Base-by-base conservation (phyloP, 1,284 basidiomycete genomes). In the Pseudozyma tsukubaensis region DNA sequence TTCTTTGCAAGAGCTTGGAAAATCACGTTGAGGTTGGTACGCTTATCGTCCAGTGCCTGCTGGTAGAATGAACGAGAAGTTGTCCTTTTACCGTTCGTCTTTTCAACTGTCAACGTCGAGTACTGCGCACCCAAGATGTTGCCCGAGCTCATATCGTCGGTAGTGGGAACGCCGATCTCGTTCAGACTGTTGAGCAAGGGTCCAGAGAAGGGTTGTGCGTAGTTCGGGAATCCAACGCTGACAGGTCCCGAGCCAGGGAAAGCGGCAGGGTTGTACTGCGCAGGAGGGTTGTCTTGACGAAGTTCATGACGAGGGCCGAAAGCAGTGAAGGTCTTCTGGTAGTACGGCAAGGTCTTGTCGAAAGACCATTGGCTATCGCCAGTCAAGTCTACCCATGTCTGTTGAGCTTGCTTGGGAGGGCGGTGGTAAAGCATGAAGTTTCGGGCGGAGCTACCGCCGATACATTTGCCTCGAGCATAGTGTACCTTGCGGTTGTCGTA, bases 81-180 rank as follows among this genome's bases (percentile, higher is more conserved):
- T 19, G 76, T 64, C 0, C 78, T 49, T n/a, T 63, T 61, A 4
- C 76, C 70, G 21, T 59, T 58, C 13, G 40, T 36, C 8, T 65
- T 44, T 19, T 80, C 60, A 21, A 78, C 44, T 19, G 77, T 76
- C 44, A 66, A 34, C 10, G 67, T 66, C 21, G 66, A 68, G 52
- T 78, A 80, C 54, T 85, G 84, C 4, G 79, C 83, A n/a, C 77
- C 79, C n/a, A 78, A 65, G 6, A 83, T 64, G 50, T 77, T 71
- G 13, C 72, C 80, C 5, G 76, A 73, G 47, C 79, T 84, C 57
- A 77, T 69, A 12, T 77, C 76, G 43, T 76, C 55, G 4, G 81
- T 62, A 2, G 62, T 72, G 4, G 59, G 51, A 16, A 70, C 65
- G 21, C 79, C 78, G 7, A 74, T 40, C 36, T 80, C 73, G 37